phyloP scores from a whole-genome alignment of 768 basidiomycete species.

The Daedalea quercina region DNA sequence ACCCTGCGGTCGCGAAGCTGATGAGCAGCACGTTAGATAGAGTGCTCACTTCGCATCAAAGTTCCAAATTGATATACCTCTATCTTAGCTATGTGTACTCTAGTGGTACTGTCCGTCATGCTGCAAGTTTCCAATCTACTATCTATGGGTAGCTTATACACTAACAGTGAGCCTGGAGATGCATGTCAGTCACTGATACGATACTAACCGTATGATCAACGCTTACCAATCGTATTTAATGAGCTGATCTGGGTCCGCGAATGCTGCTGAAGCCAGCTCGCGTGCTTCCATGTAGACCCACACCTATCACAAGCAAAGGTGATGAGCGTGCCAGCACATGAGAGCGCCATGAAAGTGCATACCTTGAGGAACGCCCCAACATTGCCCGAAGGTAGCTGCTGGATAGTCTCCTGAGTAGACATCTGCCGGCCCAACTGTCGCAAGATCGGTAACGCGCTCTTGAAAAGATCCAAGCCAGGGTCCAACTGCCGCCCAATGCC shows the following conservation, averaged over 20 bases:
- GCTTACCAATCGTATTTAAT: constrained; percentile 84
- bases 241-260: constrained; percentile 78
- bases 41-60: too few relatives aligned
- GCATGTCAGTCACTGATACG: constrained; percentile 7
- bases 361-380: constrained; percentile 88
- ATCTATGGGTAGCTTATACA: constrained; percentile 23
- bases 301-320: constrained; percentile 37
- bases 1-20: too few relatives aligned
- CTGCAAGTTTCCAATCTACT: too few relatives aligned
- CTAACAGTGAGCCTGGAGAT: constrained; percentile 43
- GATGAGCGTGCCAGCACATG: neutral
- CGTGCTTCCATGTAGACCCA: constrained; percentile 95
- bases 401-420: constrained; percentile 65
- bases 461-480: constrained; percentile 89
- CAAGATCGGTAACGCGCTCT: constrained; percentile 90
- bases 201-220: neutral
- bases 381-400: constrained; percentile 59
- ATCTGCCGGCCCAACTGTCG: constrained; percentile 89
- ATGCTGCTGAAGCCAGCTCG: constrained; percentile 72
- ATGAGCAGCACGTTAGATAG: too few relatives aligned
- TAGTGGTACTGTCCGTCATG: too few relatives aligned
- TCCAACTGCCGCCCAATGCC: constrained; percentile 95
- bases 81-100: too few relatives aligned
- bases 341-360: constrained; percentile 14
- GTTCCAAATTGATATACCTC: too few relatives aligned